Percentiles rank a stretch among this genome's conserved stretches.
Conservation (phyloP, 371 early-diverging fungal species). For the Fennellomyces sp. region DNA sequence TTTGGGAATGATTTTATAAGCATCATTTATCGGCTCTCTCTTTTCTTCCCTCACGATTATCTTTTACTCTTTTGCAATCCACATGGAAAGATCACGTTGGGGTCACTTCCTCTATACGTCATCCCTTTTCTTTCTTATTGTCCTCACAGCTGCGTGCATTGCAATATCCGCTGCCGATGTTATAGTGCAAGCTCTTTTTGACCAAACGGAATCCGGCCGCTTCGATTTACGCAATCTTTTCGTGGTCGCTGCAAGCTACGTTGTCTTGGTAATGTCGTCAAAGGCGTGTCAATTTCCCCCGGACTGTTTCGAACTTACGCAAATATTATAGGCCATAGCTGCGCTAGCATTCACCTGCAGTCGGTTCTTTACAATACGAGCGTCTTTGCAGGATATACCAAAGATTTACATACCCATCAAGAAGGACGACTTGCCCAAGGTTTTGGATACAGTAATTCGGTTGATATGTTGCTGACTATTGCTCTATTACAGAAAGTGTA, state of each 20-base stretch:
- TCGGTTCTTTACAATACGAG: slow-evolving; percentile 57
- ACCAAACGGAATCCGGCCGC: slow-evolving; percentile 31
- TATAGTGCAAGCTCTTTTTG: slow-evolving; percentile 59
- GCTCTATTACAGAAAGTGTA: slow-evolving; percentile 52
- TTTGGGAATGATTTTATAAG: too few relatives aligned
- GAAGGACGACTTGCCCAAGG: slow-evolving; percentile 66
- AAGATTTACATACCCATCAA: slow-evolving; percentile 71
- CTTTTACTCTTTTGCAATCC: too few relatives aligned
- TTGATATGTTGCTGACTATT: background rate
- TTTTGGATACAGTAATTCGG: too few relatives aligned
- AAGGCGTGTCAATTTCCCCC: background rate
- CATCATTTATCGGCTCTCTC: too few relatives aligned
- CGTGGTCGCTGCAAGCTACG: slow-evolving; percentile 61
- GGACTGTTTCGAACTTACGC: background rate
- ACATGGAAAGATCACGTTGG: slow-evolving; percentile 18
- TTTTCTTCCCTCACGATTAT: too few relatives aligned
- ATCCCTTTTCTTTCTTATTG: slow-evolving; percentile 36
- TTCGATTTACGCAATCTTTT: slow-evolving; percentile 56
- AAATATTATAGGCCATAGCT: slow-evolving; percentile 27
- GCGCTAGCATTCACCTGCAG: slow-evolving; percentile 58
- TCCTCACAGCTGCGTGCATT: slow-evolving; percentile 52
- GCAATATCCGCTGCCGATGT: slow-evolving; percentile 67
- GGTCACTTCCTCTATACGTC: slow-evolving; percentile 37
- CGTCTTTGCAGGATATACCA: slow-evolving; percentile 68
- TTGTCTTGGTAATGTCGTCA: slow-evolving; percentile 43